Percentiles rank a stretch among this genome's conserved stretches.
These are phyloP conservation scores for Kurtzmaniella quercitrusa DNA, from an alignment of 1,139 yeast species.

Conservation along the genomic window DNA sequence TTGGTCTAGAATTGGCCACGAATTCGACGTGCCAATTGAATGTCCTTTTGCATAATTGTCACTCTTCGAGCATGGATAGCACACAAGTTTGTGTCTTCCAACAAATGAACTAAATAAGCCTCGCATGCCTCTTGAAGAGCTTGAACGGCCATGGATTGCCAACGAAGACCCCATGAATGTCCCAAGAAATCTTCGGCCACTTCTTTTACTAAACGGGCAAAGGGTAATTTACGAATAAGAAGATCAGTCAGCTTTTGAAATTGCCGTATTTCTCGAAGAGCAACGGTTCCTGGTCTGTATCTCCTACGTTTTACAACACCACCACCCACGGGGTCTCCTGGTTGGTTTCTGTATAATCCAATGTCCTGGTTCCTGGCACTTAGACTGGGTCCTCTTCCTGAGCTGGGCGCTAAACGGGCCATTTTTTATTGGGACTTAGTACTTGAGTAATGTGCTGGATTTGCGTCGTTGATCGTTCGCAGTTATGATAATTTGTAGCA, in stretches of 20 bases:
- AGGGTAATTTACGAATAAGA: constrained; percentile 80
- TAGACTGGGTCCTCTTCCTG: constrained; percentile 1
- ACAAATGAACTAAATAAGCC: constrained; percentile 77
- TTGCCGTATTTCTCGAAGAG: constrained; percentile 72
- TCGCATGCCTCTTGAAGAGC: constrained; percentile 94
- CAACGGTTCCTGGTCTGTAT: constrained; percentile 70
- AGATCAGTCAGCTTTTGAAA: constrained; percentile 79
- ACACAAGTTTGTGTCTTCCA: constrained; percentile 87
- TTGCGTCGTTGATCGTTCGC: no score
- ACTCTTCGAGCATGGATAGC: constrained; percentile 93
- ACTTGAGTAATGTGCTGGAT: neutral
- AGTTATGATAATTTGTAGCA: no score
- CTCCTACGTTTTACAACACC: constrained; percentile 34
- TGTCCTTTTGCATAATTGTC: constrained; percentile 91
- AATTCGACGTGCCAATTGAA: constrained; percentile 85
- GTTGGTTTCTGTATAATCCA: constrained; percentile 47
- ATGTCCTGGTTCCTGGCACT: constrained; percentile 16
- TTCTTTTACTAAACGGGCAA: constrained; percentile 81
- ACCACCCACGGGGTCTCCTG: constrained; percentile 42
- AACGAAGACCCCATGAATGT: constrained; percentile 59
- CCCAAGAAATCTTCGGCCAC: constrained; percentile 70
- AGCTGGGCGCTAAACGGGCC: constrained; percentile 7
- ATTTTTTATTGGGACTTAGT: neutral
- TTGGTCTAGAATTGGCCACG: constrained; percentile 47
- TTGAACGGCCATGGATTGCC: constrained; percentile 86